These are phyloP conservation scores for Kodamaea hsintzibuensis DNA, from an alignment of 805 yeast genomes.

Conservation along the genomic window DNA sequence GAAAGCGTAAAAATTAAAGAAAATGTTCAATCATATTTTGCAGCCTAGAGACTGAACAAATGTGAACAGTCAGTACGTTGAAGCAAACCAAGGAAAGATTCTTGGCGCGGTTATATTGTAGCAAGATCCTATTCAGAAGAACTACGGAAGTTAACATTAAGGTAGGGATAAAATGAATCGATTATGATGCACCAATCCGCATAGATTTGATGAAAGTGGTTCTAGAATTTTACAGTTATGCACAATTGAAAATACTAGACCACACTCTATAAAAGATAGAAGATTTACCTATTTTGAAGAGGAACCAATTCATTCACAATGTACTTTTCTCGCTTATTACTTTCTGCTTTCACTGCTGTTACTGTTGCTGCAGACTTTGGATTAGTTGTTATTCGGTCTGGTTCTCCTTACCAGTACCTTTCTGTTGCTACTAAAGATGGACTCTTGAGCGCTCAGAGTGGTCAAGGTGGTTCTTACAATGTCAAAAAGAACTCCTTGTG, in stretches of 20 bases:
- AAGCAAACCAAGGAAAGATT: too few relatives aligned
- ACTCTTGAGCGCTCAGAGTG: background rate
- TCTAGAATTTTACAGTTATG: background rate
- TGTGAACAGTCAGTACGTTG: too few relatives aligned
- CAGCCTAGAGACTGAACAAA: too few relatives aligned
- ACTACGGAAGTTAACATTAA: too few relatives aligned
- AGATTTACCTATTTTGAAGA: background rate
- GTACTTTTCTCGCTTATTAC: background rate
- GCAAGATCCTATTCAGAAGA: too few relatives aligned
- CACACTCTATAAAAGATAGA: too few relatives aligned
- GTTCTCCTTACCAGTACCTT: background rate
- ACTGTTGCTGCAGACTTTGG: constrained; percentile 4
- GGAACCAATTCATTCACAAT: background rate
- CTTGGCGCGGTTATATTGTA: too few relatives aligned
- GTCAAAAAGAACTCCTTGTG: background rate
- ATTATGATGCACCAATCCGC: background rate
- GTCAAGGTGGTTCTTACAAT: background rate
- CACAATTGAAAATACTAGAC: background rate
- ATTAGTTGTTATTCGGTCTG: background rate
- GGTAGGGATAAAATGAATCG: background rate
- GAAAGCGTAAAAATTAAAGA: too few relatives aligned
- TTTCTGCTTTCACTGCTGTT: background rate
- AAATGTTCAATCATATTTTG: too few relatives aligned
- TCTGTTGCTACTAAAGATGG: background rate
- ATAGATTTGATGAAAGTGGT: background rate